A percentile compares a stretch with the other conserved stretches of the same genome.
Conservation (phyloP, 192 early-diverging fungal genomes). For the Coemansia sp. region DNA sequence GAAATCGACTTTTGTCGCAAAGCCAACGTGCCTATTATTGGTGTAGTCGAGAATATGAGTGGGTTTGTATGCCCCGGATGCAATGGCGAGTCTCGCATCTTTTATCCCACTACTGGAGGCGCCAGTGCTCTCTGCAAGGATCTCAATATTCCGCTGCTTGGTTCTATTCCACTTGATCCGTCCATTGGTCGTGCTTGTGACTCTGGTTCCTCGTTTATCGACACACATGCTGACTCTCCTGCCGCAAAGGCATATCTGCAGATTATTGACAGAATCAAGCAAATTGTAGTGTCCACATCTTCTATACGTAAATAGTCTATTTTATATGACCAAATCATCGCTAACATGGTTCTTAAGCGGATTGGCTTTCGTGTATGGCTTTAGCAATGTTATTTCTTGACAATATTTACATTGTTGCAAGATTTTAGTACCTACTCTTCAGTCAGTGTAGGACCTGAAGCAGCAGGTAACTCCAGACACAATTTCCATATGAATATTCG, state of each 20-base stretch:
- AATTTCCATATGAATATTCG: too few species aligned
- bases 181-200: slow-evolving; percentile 82
- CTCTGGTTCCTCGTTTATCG: slow-evolving; percentile 85
- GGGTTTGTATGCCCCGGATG: slow-evolving; percentile 96
- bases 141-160: slow-evolving; percentile 62
- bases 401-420: too few species aligned
- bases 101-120: slow-evolving; percentile 76
- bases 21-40: slow-evolving; percentile 83
- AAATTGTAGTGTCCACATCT: slow-evolving; percentile 3
- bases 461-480: too few species aligned
- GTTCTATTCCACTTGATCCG: slow-evolving; percentile 76
- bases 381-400: too few species aligned
- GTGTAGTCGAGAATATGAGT: slow-evolving; percentile 96
- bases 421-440: too few species aligned
- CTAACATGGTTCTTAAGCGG: too few species aligned
- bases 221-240: slow-evolving; percentile 84
- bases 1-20: slow-evolving; percentile 90
- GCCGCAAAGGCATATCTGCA: slow-evolving; percentile 67
- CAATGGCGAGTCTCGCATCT: slow-evolving; percentile 69
- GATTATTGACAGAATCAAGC: slow-evolving; percentile 54
- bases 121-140: slow-evolving; percentile 66
- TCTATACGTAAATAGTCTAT: background rate
- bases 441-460: too few species aligned
- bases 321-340: too few species aligned
- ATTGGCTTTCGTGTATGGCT: too few species aligned